These are phyloP conservation scores for Neospermospora avenae DNA, from an alignment of 2,329 filamentous ascomycete genomes.

Conservation along the genomic window DNA sequence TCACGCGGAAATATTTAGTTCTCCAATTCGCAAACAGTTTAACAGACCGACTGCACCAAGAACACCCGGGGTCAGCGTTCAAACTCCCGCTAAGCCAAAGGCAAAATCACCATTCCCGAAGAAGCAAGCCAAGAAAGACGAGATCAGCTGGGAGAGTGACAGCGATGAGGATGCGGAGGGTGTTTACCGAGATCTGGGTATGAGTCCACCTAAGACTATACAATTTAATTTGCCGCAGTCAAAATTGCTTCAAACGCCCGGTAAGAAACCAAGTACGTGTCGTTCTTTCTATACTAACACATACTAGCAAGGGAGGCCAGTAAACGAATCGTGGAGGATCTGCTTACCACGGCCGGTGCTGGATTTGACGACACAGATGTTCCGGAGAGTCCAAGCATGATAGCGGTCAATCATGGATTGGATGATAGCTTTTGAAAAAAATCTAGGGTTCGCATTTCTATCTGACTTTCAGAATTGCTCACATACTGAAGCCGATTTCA, in stretches of 20 bases:
- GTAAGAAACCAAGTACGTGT: slow-evolving; percentile 39
- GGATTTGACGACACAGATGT: slow-evolving; percentile 51
- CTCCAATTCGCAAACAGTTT: slow-evolving; percentile 53
- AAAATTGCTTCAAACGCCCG: slow-evolving; percentile 75
- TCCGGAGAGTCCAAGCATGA: slow-evolving; percentile 60
- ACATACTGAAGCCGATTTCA: neutral
- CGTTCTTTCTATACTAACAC: slow-evolving; percentile 8
- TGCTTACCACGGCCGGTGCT: slow-evolving; percentile 74
- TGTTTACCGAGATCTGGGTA: slow-evolving; percentile 58
- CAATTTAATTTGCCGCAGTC: slow-evolving; percentile 78
- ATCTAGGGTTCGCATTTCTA: neutral
- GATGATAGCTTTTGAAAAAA: slow-evolving; percentile 52
- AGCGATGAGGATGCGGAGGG: slow-evolving; percentile 55
- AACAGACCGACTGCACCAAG: slow-evolving; percentile 47
- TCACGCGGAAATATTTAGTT: slow-evolving; percentile 81
- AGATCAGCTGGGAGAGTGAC: slow-evolving; percentile 71
- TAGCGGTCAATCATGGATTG: slow-evolving; percentile 61
- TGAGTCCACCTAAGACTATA: slow-evolving; percentile 92
- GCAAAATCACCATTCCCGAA: slow-evolving; percentile 48
- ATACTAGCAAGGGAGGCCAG: slow-evolving; percentile 72
- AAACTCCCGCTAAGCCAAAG: slow-evolving; percentile 63
- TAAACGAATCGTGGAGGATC: slow-evolving; percentile 75
- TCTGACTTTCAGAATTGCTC: no score
- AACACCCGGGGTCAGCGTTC: slow-evolving; percentile 81
- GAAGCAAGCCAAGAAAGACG: slow-evolving; percentile 40